A percentile compares a stretch with the other conserved stretches of the same genome.
These are phyloP conservation scores for Carex parvula DNA, from an alignment of 176 grass and related monocot species.

Conservation along the genomic window DNA sequence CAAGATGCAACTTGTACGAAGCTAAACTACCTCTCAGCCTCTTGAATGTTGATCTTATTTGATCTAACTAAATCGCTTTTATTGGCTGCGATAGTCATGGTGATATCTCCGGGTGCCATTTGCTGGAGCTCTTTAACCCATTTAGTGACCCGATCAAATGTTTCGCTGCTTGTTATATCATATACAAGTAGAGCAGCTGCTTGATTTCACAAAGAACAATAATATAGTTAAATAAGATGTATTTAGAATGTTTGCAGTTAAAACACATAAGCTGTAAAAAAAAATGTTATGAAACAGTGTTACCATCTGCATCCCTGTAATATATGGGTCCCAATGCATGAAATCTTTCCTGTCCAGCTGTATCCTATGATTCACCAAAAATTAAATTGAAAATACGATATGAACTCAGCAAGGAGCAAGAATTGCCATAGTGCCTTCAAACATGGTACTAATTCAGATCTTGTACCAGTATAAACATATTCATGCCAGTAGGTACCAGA, in stretches of 20 bases:
- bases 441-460: not conserved
- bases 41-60: slow-evolving; percentile 59
- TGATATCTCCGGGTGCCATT: slow-evolving; percentile 75
- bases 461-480: not conserved
- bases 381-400: not conserved
- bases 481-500: not conserved
- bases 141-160: slow-evolving; percentile 70
- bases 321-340: slow-evolving; percentile 79
- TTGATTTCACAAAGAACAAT: slow-evolving; percentile 4
- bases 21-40: slow-evolving; percentile 40
- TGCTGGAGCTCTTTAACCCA: slow-evolving; percentile 89
- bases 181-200: slow-evolving; percentile 82
- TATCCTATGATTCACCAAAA: slow-evolving; percentile 47
- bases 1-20: slow-evolving; percentile 20
- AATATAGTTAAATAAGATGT: not conserved
- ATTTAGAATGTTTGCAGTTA: slow-evolving; percentile 1
- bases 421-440: not conserved
- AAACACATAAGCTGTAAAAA: slow-evolving; percentile 7
- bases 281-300: not conserved
- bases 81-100: slow-evolving; percentile 68
- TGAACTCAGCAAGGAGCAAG: not conserved
- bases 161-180: slow-evolving; percentile 63
- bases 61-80: slow-evolving; percentile 80
- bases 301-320: slow-evolving; percentile 79
- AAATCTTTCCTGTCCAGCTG: slow-evolving; percentile 81